A percentile compares a stretch with the other conserved stretches of the same genome.
Conservation (phyloP, 805 yeast genomes). For the Jamesozyma gamospora region DNA sequence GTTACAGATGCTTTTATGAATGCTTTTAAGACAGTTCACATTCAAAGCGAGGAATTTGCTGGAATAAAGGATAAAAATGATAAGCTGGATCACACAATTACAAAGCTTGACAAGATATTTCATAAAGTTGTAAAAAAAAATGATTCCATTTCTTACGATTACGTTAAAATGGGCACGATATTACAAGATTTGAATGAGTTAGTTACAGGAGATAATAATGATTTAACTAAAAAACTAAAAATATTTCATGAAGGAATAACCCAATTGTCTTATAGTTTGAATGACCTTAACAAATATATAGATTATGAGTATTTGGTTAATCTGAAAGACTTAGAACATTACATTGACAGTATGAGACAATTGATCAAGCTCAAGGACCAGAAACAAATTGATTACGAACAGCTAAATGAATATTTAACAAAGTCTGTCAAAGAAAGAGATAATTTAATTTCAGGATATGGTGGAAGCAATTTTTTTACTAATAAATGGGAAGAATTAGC, state of each 20-base stretch:
- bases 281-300: slow-evolving; percentile 39
- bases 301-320: slow-evolving; percentile 78
- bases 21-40: slow-evolving; percentile 70
- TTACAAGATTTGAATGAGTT: slow-evolving; percentile 55
- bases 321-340: slow-evolving; percentile 79
- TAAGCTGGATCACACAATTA: slow-evolving; percentile 73
- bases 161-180: slow-evolving; percentile 59
- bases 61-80: slow-evolving; percentile 76
- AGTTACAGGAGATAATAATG: slow-evolving; percentile 33
- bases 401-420: slow-evolving; percentile 63
- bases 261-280: slow-evolving; percentile 34
- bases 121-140: slow-evolving; percentile 63
- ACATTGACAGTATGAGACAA: slow-evolving; percentile 51
- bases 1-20: slow-evolving; percentile 89
- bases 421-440: slow-evolving; percentile 63
- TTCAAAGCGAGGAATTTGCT: slow-evolving; percentile 65
- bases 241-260: slow-evolving; percentile 40
- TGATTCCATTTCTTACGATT: slow-evolving; percentile 62
- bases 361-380: slow-evolving; percentile 79
- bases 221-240: slow-evolving; percentile 28
- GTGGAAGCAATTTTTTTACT: slow-evolving; percentile 42
- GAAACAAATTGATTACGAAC: slow-evolving; percentile 85
- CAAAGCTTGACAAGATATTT: slow-evolving; percentile 69
- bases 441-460: slow-evolving; percentile 41
- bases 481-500: slow-evolving; percentile 52